Evolutionary conservation across 2,329 filamentous ascomycete species (phyloP).

Genomic region (Colletotrichum sp.): DNA sequence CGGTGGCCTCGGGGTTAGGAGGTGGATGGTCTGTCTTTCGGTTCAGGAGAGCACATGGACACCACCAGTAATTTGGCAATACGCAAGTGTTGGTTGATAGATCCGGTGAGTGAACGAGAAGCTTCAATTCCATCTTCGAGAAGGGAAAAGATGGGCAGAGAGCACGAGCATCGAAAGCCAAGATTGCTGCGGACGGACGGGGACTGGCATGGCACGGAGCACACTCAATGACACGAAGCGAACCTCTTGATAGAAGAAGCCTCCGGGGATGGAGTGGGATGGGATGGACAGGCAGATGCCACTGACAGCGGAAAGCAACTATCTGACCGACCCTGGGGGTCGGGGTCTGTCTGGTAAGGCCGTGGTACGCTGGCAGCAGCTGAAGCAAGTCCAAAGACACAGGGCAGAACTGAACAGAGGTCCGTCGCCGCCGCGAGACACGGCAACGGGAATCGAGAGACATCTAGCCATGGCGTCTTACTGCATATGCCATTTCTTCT

Average conservation of each 20-base stretch:
- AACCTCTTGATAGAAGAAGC: neutral
- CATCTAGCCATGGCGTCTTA: slow-evolving; percentile 12
- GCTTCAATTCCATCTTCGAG: neutral
- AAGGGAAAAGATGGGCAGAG: neutral
- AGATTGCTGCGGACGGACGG: neutral
- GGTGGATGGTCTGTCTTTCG: neutral
- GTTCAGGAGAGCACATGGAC: neutral
- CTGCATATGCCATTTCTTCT: slow-evolving; percentile 13
- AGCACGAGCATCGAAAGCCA: neutral
- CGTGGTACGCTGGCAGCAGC: neutral
- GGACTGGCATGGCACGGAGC: neutral
- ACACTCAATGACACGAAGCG: neutral
- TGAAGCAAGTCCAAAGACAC: neutral
- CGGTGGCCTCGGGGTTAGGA: neutral
- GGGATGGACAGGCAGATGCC: neutral
- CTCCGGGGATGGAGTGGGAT: neutral
- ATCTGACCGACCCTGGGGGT: neutral
- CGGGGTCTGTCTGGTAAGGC: neutral
- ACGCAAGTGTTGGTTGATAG: neutral
- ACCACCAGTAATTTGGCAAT: neutral
- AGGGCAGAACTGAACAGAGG: neutral
- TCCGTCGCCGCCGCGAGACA: neutral
- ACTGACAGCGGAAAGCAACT: neutral
- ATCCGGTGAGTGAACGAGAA: neutral
- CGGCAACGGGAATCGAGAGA: slow-evolving; percentile 11